A percentile compares a stretch with the other conserved stretches of the same genome.
These are phyloP conservation scores for Irpex lacteus DNA, from an alignment of 1,284 basidiomycete species.

Conservation along the genomic window DNA sequence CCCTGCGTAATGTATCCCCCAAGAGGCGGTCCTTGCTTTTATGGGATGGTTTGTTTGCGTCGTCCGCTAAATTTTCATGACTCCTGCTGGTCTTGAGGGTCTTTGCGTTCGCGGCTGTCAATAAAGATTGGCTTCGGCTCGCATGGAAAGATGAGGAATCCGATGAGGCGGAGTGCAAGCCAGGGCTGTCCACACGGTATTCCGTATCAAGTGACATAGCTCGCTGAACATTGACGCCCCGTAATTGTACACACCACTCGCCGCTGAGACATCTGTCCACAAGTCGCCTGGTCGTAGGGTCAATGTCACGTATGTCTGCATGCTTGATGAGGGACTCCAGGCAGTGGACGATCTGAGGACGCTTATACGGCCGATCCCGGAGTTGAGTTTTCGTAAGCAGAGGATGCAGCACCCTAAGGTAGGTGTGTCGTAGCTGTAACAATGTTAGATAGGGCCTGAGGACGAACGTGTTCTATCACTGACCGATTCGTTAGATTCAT, in stretches of 20 bases:
- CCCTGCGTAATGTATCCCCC: constrained; percentile 21
- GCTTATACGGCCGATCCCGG: constrained; percentile 84
- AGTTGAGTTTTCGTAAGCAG: constrained; percentile 95
- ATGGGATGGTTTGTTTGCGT: constrained; percentile 37
- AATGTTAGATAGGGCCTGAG: not conserved
- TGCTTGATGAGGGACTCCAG: constrained; percentile 80
- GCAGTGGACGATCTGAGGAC: constrained; percentile 81
- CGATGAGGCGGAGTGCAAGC: constrained; percentile 39
- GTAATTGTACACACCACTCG: constrained; percentile 80
- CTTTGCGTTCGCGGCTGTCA: constrained; percentile 31
- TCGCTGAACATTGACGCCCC: constrained; percentile 33
- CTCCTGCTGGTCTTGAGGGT: constrained; percentile 60
- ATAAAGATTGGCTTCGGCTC: constrained; percentile 14
- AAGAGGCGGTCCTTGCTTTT: constrained; percentile 18
- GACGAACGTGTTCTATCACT: constrained; percentile 27
- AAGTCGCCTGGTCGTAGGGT: constrained; percentile 84
- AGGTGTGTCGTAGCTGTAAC: constrained; percentile 88
- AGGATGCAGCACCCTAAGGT: constrained; percentile 93
- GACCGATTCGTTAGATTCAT: constrained; percentile 92
- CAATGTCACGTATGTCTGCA: constrained; percentile 77
- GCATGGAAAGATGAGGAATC: constrained; percentile 21
- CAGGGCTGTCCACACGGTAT: constrained; percentile 37
- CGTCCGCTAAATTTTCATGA: constrained; percentile 48
- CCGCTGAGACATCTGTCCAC: constrained; percentile 90
- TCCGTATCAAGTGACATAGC: constrained; percentile 17